Conservation (phyloP, 176 grass and related monocot species). For the Elaeis guineensis region DNA sequence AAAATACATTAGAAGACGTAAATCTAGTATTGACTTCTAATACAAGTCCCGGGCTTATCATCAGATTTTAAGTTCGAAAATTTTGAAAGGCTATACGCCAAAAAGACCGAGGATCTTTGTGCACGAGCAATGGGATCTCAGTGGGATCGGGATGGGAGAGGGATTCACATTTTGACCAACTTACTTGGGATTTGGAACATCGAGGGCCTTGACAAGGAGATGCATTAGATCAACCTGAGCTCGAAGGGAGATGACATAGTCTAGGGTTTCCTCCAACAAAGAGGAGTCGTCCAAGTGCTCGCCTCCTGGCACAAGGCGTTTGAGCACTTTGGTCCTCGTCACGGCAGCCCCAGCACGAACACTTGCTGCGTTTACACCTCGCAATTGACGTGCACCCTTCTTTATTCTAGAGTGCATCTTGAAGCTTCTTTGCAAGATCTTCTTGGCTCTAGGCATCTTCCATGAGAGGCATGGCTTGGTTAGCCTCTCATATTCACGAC, state of each 20-base stretch:
- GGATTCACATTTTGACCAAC: background rate
- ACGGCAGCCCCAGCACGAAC: background rate
- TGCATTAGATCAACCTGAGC: constrained; percentile 13
- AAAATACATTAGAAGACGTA: no score
- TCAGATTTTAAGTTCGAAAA: no score
- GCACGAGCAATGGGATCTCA: no score
- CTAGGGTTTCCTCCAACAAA: constrained; percentile 2
- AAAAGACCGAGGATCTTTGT: no score
- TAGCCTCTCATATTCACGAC: constrained; percentile 20
- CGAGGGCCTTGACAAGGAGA: background rate
- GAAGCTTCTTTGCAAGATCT: constrained; percentile 14
- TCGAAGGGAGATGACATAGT: constrained; percentile 5
- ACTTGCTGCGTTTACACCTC: background rate
- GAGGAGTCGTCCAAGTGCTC: constrained; percentile 4
- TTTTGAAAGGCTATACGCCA: no score
- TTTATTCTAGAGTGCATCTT: background rate
- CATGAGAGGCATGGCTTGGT: constrained; percentile 12
- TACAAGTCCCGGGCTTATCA: no score
- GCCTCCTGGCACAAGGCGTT: constrained; percentile 8
- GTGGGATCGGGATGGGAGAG: no score
- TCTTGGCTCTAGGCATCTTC: constrained; percentile 26
- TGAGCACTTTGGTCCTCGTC: constrained; percentile 7
- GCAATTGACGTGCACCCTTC: background rate
- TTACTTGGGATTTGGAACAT: background rate
- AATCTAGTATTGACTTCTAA: no score